Evolutionary conservation across 2,329 filamentous ascomycete species (phyloP).

Genomic region (Aspergillus sp.): DNA sequence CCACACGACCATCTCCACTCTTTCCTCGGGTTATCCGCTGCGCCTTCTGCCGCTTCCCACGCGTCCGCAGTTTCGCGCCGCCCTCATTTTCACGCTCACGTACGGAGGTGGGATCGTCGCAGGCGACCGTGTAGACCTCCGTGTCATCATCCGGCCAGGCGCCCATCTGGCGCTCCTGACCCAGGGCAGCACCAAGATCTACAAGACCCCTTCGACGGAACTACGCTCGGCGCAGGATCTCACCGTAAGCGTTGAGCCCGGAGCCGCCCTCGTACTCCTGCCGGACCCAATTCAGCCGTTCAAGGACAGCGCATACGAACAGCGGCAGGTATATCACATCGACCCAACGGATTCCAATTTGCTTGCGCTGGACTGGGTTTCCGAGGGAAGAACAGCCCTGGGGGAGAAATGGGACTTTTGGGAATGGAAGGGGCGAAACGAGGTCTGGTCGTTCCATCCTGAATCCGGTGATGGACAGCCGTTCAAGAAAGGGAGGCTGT

Average conservation of each 20-base stretch:
- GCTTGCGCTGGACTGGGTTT: constrained; percentile 1
- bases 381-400: neutral
- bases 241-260: neutral
- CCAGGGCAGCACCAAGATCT: constrained; percentile 2
- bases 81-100: neutral
- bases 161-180: constrained; percentile 1
- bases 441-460: neutral
- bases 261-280: constrained; percentile 1
- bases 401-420: constrained; percentile 1
- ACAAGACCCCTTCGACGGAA: constrained; percentile 1
- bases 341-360: constrained; percentile 1
- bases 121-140: constrained; percentile 1
- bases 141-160: neutral
- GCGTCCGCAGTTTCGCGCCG: neutral
- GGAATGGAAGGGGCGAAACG: constrained; percentile 1
- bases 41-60: neutral
- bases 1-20: neutral
- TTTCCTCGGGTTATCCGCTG: constrained; percentile 1
- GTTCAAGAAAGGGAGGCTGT: neutral
- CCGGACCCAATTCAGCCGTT: constrained; percentile 1
- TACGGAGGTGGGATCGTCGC: constrained; percentile 1
- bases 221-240: neutral
- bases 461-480: neutral
- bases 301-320: constrained; percentile 1
- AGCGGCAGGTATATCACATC: neutral